Evolutionary conservation across 495 filamentous ascomycete genomes (phyloP), one percentile per base, ranked within the genome.

Genomic region (Parathielavia hyrcaniae): DNA sequence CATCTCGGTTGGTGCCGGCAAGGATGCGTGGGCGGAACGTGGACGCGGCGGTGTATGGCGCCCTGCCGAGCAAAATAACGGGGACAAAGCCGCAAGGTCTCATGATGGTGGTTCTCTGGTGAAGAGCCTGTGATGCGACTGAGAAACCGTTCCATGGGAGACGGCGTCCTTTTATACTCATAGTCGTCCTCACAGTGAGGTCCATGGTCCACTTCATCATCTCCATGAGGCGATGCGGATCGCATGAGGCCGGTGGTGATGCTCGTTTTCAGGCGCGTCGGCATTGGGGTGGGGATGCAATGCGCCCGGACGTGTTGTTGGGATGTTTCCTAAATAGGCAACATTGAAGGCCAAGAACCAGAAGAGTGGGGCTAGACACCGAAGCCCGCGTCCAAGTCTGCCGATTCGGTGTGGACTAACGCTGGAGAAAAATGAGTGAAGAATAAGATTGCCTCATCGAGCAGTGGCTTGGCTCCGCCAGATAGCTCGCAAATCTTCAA

Each of bases 261-360:
- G 26, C 3, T n/a, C 26, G 26, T 30, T 30, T 30, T 6, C 26
- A 30, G 26, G 6, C 26, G 26, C 6, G 26, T 30, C 26, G 26
- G 26, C 26, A n/a, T 30, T 30, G 26, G 26, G 2, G 26, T 6
- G 26, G 26, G 26, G 26, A 30, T 30, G 26, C 3, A 30, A 30
- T 30, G 36, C 14, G 36, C 36, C 36, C 11, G 4, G 36, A 39
- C 7, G 36, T 39, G 11, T 4, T 32, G 46, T 34, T 49, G n/a
- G 13, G 50, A 50, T 41, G 30, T 26, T 41, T 23, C 50, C 50
- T 38, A 13, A 26, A 23, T 39, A n/a, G 50, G 50, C n/a, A 41
- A 30, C 20, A 52, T 40, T 26, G 3, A 26, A 19, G 50, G 50
- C 50, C 50, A 52, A 52, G 50, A 40, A 30, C 26, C 26, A 2